Evolutionary conservation across 495 filamentous ascomycete species (phyloP).

Genomic region (Penicillium coprophilum): DNA sequence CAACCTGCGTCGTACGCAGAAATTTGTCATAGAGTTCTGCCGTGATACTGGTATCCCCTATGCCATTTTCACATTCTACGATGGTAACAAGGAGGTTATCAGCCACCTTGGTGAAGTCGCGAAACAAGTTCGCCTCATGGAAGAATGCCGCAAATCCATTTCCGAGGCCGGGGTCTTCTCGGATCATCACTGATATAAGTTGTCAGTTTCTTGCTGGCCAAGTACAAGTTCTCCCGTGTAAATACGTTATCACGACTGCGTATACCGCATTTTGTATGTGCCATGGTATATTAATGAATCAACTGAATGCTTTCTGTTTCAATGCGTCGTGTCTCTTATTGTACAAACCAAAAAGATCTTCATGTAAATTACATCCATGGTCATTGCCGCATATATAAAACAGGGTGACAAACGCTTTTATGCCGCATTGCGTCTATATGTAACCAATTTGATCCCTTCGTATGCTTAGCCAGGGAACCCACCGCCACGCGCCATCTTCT

Average conservation of each 20-base stretch:
- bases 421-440: background rate
- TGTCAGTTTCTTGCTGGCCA: constrained; percentile 12
- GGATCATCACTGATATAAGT: constrained; percentile 29
- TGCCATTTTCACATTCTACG: constrained; percentile 88
- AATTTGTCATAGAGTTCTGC: constrained; percentile 85
- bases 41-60: constrained; percentile 90
- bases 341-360: background rate
- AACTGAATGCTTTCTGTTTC: constrained; percentile 11
- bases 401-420: background rate
- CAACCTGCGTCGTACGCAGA: constrained; percentile 82
- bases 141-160: constrained; percentile 74
- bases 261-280: background rate
- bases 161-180: constrained; percentile 43
- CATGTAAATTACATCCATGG: constrained; percentile 12
- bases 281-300: constrained; percentile 19
- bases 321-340: background rate
- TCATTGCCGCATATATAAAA: constrained; percentile 12
- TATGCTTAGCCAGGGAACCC: constrained; percentile 49
- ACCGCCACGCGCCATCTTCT: constrained; percentile 70
- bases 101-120: constrained; percentile 80
- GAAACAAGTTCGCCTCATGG: constrained; percentile 81
- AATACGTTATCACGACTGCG: constrained; percentile 6
- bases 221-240: constrained; percentile 9
- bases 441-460: background rate
- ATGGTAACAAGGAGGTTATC: constrained; percentile 89